phyloP scores from a whole-genome alignment of 2,329 filamentous ascomycete species.

The Bipolaris victoriae region DNA sequence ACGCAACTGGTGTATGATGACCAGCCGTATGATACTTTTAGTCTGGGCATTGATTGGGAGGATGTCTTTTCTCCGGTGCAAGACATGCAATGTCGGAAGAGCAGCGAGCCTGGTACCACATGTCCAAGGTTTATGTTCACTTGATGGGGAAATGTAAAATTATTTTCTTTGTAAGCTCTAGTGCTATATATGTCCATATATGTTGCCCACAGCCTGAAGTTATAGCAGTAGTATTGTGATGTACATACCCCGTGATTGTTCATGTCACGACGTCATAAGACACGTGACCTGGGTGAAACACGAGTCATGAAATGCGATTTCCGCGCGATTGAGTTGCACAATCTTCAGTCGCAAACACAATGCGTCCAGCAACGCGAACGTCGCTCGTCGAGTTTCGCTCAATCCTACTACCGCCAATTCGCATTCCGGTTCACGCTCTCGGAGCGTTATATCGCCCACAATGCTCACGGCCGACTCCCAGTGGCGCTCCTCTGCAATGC shows the following conservation, averaged over 20 bases:
- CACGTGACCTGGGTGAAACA: neutral
- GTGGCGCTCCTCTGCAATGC: constrained; percentile 19
- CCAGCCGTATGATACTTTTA: constrained; percentile 9
- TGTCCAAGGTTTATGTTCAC: constrained; percentile 19
- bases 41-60: constrained; percentile 32
- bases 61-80: constrained; percentile 23
- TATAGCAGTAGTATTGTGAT: too few species aligned
- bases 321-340: neutral
- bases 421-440: constrained; percentile 19
- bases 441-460: constrained; percentile 21
- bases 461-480: constrained; percentile 11
- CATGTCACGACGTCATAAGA: neutral
- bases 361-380: constrained; percentile 21
- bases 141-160: neutral
- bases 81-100: constrained; percentile 3
- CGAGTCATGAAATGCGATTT: constrained; percentile 9
- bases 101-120: constrained; percentile 3
- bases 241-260: too few species aligned
- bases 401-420: constrained; percentile 27
- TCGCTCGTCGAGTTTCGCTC: constrained; percentile 27
- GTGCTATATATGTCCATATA: neutral
- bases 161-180: neutral
- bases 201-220: neutral
- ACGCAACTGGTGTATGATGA: constrained; percentile 11
- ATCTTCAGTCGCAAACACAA: constrained; percentile 12